These are phyloP conservation scores for Paraphoma sp. DNA, from an alignment of 2,329 filamentous ascomycete species.

Conservation along the genomic window DNA sequence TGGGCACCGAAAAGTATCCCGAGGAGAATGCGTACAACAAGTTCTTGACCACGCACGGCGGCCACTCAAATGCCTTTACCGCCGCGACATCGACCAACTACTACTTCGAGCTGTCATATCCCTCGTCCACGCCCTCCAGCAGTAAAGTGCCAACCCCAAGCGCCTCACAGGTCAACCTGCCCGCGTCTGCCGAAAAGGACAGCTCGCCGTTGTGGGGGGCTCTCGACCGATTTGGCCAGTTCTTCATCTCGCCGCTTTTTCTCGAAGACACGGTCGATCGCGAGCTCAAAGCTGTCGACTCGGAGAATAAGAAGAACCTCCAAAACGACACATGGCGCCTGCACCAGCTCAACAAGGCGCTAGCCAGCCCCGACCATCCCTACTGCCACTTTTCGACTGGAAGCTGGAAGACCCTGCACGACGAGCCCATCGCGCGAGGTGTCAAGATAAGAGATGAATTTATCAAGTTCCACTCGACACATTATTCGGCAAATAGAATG, in stretches of 20 bases:
- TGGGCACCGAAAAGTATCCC: conserved; percentile 98
- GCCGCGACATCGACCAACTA: conserved; percentile 95
- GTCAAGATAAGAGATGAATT: conserved; percentile 90
- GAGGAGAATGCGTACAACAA: conserved; percentile 81
- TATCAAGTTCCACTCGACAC: conserved; percentile 86
- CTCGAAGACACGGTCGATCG: conserved; percentile 83
- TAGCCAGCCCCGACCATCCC: conserved; percentile 87
- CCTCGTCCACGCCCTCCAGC: conserved; percentile 63
- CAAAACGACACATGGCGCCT: conserved; percentile 89
- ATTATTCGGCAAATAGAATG: conserved; percentile 94
- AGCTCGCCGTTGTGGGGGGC: conserved; percentile 77
- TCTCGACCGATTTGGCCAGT: conserved; percentile 90
- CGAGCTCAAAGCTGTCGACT: conserved; percentile 88
- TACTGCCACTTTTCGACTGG: conserved; percentile 93
- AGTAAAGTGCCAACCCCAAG: conserved; percentile 53
- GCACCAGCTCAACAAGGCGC: conserved; percentile 84
- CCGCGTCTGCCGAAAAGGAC: conserved; percentile 47
- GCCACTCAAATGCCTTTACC: conserved; percentile 94
- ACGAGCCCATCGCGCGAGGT: conserved; percentile 76
- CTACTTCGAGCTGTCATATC: conserved; percentile 93
- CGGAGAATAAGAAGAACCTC: conserved; percentile 96
- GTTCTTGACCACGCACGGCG: conserved; percentile 88
- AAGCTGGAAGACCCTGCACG: conserved; percentile 85
- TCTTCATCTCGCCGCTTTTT: conserved; percentile 90
- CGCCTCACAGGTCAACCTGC: conserved; percentile 45